Conservation (phyloP, 2,329 filamentous ascomycete species). For the Ophiostoma quercus region DNA sequence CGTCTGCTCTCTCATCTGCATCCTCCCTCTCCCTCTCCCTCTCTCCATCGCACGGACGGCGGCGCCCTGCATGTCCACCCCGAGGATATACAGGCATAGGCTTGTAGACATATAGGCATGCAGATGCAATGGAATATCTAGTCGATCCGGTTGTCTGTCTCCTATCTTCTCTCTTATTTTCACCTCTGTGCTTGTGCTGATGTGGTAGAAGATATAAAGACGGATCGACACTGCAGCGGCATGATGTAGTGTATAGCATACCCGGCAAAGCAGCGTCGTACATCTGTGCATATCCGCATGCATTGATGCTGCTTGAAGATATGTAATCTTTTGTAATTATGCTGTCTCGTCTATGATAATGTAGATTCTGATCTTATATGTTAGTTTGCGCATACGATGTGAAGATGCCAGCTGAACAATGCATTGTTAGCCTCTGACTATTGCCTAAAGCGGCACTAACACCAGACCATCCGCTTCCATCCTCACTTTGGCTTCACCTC, state of each 20-base stretch:
- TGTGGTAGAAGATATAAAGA: background rate
- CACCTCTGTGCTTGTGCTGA: background rate
- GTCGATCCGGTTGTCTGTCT: background rate
- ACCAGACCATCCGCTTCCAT: background rate
- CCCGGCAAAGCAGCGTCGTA: constrained; percentile 1
- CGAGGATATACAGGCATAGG: background rate
- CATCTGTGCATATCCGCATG: background rate
- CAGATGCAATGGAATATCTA: background rate
- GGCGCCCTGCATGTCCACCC: constrained; percentile 11
- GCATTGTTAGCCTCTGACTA: background rate
- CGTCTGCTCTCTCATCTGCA: background rate
- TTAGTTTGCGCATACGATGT: background rate
- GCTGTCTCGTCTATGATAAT: background rate
- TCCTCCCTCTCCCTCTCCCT: too few relatives aligned
- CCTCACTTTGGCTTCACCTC: background rate
- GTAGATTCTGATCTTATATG: too few relatives aligned
- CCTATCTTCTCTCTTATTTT: background rate
- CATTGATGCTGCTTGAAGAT: background rate
- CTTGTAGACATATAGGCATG: background rate
- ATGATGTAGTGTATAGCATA: background rate
- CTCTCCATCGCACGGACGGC: constrained; percentile 2
- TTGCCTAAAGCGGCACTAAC: constrained; percentile 5
- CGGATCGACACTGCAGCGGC: background rate
- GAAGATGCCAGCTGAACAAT: background rate
- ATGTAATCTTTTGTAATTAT: background rate